phyloP scores from a whole-genome alignment of 257 asterid species.

The Scutellaria barbata region DNA sequence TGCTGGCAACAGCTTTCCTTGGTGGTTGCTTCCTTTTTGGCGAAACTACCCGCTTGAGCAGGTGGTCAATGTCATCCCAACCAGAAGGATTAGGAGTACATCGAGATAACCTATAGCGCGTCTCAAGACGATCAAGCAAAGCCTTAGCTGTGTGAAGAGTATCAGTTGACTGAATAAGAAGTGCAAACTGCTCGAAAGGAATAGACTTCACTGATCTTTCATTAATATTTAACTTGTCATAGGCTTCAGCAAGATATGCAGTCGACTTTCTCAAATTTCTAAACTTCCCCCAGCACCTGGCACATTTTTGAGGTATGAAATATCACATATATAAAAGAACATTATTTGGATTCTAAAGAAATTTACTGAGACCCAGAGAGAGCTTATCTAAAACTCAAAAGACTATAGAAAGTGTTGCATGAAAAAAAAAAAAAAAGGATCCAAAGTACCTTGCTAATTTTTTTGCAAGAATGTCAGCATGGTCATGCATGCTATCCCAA shows the following conservation, averaged over 20 bases:
- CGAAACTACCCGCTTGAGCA: conserved; percentile 83
- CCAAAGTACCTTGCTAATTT: conserved; percentile 72
- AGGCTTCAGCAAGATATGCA: conserved; percentile 64
- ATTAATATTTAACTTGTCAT: conserved; percentile 61
- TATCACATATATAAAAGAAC: not conserved
- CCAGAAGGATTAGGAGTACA: conserved; percentile 45
- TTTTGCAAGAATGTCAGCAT: conserved; percentile 70
- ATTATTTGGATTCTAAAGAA: not conserved
- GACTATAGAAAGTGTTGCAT: too few relatives aligned
- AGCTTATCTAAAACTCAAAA: too few relatives aligned
- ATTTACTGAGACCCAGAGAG: not conserved
- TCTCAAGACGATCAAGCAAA: conserved; percentile 83
- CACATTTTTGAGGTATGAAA: conserved; percentile 8
- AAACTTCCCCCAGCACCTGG: conserved; percentile 82
- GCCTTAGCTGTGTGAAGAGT: conserved; percentile 70
- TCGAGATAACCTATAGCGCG: conserved; percentile 59
- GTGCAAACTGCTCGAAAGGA: conserved; percentile 94
- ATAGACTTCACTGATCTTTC: conserved; percentile 66
- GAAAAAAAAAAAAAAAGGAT: not conserved
- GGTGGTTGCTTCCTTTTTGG: conserved; percentile 63
- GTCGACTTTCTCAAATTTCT: conserved; percentile 56
- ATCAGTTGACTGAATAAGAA: conserved; percentile 63
- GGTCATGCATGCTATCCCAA: conserved; percentile 63
- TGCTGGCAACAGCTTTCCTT: conserved; percentile 49
- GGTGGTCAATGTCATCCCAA: conserved; percentile 84